Evolutionary conservation across 257 asterid species (phyloP), one percentile per base, ranked within the genome.

Genomic region (Solanum infundibuliforme): DNA sequence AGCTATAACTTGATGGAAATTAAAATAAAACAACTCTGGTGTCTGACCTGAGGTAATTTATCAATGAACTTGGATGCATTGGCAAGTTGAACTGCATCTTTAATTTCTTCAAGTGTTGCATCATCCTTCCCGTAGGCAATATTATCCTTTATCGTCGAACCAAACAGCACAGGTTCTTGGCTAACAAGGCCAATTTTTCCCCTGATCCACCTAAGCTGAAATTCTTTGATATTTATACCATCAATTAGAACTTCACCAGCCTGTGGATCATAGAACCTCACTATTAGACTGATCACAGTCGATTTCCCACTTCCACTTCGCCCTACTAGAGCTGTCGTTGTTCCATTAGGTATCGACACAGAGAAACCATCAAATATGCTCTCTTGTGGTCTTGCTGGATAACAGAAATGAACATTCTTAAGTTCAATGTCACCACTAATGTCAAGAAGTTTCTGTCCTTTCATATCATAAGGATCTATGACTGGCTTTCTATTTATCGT

Each of bases 321-420:
- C 39, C 96, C 96, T 8, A 93, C 95, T 79, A 93, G 86, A 71
- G 95, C 96, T 0, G 96, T 92, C 4, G 98, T 94, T 21, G 95
- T 91, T 41, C 96, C 98, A 6, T 89, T 91, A 10, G 95, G 93
- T 83, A 96, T 94, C 62, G 16, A 88, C 38, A 94, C 76, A 46
- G 96, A 93, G 89, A 96, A 93, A 11, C 98, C 98, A 29, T 88
- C 89, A 88, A 96, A 96, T 72, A 96, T 93, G 35, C 77, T 91
- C 88, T 96, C 98, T 12, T 91, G 88, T 6, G 98, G 96, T 86
- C 98, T 94, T 14, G 98, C 94, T 35, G 98, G 98, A 89, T 94
- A 96, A 79, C 93, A 92, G 23, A 95, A 96, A 38, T 81, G 66
- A 48, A 96, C 90, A 23, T 93, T 90, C 87, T 87, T 96, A 6